phyloP scores from a whole-genome alignment of 352 stramenopile genomes.

The Phytophthora ohioensis region DNA sequence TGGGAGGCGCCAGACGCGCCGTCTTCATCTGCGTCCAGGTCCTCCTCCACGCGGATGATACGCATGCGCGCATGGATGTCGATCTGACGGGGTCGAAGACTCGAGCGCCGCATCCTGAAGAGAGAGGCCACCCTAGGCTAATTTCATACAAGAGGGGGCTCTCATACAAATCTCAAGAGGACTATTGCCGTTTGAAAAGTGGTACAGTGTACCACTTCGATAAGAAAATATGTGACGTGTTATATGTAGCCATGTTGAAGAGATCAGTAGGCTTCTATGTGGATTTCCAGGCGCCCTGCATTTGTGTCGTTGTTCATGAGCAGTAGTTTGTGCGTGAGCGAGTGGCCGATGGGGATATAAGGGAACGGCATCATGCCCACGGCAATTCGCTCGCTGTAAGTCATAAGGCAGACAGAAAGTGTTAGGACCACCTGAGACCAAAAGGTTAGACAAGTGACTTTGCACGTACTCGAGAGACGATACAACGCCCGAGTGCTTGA shows the following conservation, averaged over 20 bases:
- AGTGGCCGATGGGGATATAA: constrained; percentile 25
- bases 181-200: neutral
- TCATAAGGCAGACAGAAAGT: neutral
- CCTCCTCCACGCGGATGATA: constrained; percentile 84
- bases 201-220: constrained; percentile 14
- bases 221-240: constrained; percentile 23
- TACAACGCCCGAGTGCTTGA: constrained; percentile 35
- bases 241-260: constrained; percentile 26
- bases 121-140: neutral
- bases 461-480: constrained; percentile 34
- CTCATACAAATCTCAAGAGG: constrained; percentile 10
- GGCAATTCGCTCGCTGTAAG: constrained; percentile 33
- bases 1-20: constrained; percentile 31
- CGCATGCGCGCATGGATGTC: constrained; percentile 89
- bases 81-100: constrained; percentile 87
- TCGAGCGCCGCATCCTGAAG: constrained; percentile 76
- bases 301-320: constrained; percentile 36
- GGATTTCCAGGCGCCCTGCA: constrained; percentile 34
- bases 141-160: constrained; percentile 24
- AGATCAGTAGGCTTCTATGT: constrained; percentile 33
- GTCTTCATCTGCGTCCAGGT: constrained; percentile 80
- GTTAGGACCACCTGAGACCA: neutral
- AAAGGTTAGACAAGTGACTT: neutral
- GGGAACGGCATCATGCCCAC: constrained; percentile 41
- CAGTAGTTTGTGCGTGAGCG: constrained; percentile 32